phyloP scores from a whole-genome alignment of 176 grass and related monocot species.

The Aegilops umbellulata region DNA sequence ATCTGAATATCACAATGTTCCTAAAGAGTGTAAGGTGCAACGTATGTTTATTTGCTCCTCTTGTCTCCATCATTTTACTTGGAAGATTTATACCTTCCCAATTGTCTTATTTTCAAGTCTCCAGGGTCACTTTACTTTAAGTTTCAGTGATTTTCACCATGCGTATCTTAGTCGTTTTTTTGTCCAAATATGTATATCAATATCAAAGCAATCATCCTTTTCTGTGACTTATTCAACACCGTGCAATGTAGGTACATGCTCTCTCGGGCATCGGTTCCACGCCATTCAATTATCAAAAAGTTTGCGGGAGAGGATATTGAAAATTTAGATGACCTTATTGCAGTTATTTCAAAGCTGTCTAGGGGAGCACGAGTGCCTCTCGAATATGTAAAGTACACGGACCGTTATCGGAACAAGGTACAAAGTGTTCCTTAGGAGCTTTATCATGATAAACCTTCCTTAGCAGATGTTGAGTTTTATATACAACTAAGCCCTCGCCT shows the following conservation, averaged over 20 bases:
- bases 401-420: constrained; percentile 96
- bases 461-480: constrained; percentile 7
- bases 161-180: constrained; percentile 6
- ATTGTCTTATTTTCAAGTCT: background rate
- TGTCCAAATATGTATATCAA: constrained; percentile 7
- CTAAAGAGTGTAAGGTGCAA: background rate
- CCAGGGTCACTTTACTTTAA: background rate
- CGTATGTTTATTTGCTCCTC: background rate
- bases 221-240: constrained; percentile 31
- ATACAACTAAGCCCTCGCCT: background rate
- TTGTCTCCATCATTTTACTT: background rate
- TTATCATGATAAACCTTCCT: background rate
- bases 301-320: constrained; percentile 81
- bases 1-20: background rate
- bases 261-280: constrained; percentile 89
- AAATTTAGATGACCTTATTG: constrained; percentile 76
- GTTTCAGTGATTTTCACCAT: constrained; percentile 15
- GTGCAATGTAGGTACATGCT: constrained; percentile 86
- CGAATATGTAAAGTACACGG: constrained; percentile 89
- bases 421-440: constrained; percentile 3
- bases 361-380: constrained; percentile 92
- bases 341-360: constrained; percentile 79
- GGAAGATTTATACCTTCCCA: background rate
- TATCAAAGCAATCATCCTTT: constrained; percentile 12
- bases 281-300: constrained; percentile 98